Evolutionary conservation across 2,329 filamentous ascomycete species (phyloP), one percentile per base, ranked within the genome.

Genomic region (Pseudogymnoascus sp.): DNA sequence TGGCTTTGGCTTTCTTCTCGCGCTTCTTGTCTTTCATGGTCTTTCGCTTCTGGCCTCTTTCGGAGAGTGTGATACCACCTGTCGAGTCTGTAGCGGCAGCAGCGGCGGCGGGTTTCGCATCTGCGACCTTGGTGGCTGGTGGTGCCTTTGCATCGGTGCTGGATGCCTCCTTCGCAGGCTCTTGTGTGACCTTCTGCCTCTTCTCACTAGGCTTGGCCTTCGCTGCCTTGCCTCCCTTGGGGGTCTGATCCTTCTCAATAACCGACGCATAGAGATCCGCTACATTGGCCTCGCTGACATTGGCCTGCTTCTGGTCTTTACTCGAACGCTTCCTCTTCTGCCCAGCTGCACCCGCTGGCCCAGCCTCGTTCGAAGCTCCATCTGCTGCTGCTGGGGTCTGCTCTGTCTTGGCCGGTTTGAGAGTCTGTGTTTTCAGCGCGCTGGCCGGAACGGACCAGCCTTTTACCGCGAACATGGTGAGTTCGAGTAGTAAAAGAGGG

Each of bases 401-500:
- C 1, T 56, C 53, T 10, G 65, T 38, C 18, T 68, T 68, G 35
- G 64, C 47, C 1, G 63, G 33, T 25, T 66, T 65, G 5, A 66
- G 47, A 16, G 73, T 71, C 76, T 96, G 91, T 31, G 84, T 76
- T 75, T 91, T 91, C 67, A 95, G 83, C 61, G 78, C 79, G 68
- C 86, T 84, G 66, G 87, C 82, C 63, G 90, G 85, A 37, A 97
- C 81, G 40, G 91, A 91, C 92, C 93, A 97, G 69, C 94, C 94
- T 71, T 90, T 90, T 31, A 97, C 92, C 8, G 92, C 88, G 75
- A 97, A 97, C 93, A 97, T 93, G 63, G 56, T 67, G 23, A 62
- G 12, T 21, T 12, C 25, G 28, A 12, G 50, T 21, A 56, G n/a
- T n/a, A 33, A 21, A 14, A 56, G 25, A 12, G 47, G 25, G 16